These are phyloP conservation scores for Paralagenidium karlingii DNA, from an alignment of 352 stramenopile species.

Conservation along the genomic window DNA sequence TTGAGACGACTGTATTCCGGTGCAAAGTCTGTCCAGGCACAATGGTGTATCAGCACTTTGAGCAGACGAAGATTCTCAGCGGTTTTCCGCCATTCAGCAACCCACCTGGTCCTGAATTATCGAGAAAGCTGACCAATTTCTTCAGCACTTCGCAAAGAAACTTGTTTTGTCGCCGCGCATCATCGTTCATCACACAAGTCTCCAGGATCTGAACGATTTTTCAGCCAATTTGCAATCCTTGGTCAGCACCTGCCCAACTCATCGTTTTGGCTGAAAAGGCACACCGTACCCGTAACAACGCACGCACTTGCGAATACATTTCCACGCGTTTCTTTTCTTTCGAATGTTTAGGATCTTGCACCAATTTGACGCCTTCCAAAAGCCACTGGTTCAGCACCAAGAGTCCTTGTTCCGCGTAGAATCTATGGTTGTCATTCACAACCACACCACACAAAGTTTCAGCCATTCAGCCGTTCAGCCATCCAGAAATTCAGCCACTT, in stretches of 20 bases:
- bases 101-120: constrained; percentile 50
- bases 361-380: constrained; percentile 14
- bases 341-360: constrained; percentile 20
- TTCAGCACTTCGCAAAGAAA: constrained; percentile 43
- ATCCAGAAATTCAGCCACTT: too few relatives aligned
- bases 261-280: background rate
- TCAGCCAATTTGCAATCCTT: too few relatives aligned
- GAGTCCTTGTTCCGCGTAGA: constrained; percentile 59
- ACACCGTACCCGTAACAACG: constrained; percentile 34
- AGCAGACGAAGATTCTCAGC: background rate
- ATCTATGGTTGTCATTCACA: constrained; percentile 14
- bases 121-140: constrained; percentile 49
- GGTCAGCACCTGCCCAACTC: background rate
- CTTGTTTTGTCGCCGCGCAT: constrained; percentile 46
- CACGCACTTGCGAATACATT: constrained; percentile 68
- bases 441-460: too few relatives aligned
- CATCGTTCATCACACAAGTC: constrained; percentile 54
- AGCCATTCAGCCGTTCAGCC: too few relatives aligned
- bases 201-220: constrained; percentile 57
- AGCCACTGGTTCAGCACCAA: constrained; percentile 67
- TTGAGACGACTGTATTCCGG: constrained; percentile 66
- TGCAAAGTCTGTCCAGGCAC: constrained; percentile 25
- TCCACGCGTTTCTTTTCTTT: constrained; percentile 57
- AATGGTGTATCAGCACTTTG: background rate
- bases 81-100: too few relatives aligned